Evolutionary conservation across 345 rosid species (phyloP).

Genomic region (Eutrema japonicum): DNA sequence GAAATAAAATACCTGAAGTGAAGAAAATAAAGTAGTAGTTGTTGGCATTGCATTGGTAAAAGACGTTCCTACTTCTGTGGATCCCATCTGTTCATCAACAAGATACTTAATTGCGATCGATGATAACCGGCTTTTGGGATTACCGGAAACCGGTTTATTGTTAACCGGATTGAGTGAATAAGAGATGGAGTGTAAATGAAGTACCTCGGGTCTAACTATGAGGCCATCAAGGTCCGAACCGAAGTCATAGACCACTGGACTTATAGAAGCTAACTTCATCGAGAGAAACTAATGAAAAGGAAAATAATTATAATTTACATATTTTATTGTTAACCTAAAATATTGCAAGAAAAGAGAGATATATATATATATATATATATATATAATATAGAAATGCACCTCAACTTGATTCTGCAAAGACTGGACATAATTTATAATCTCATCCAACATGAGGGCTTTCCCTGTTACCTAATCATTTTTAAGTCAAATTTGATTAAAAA

Average conservation of each 20-base stretch:
- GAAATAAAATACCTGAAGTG: constrained; percentile 24
- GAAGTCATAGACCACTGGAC: constrained; percentile 65
- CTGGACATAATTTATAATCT: constrained; percentile 77
- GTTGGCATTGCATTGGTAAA: constrained; percentile 47
- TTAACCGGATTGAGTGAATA: constrained; percentile 5
- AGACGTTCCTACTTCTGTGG: constrained; percentile 50
- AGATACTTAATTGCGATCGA: neutral
- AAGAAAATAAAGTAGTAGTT: constrained; percentile 39
- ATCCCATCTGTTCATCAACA: constrained; percentile 32
- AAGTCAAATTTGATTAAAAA: constrained; percentile 50
- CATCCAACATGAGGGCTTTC: constrained; percentile 87
- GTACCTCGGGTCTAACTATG: constrained; percentile 60
- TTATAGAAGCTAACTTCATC: constrained; percentile 72
- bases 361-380: neutral
- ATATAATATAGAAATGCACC: constrained; percentile 41
- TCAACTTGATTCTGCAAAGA: constrained; percentile 76
- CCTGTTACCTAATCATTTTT: constrained; percentile 62
- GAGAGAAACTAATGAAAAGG: constrained; percentile 60
- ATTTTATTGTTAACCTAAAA: neutral
- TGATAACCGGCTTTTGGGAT: neutral
- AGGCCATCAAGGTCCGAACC: constrained; percentile 58
- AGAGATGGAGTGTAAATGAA: neutral
- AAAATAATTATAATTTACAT: neutral
- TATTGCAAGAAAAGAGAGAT: neutral
- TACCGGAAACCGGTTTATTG: neutral